Base-by-base conservation (phyloP, 176 grass and related monocot genomes). In the Bothriochloa decipiens region DNA sequence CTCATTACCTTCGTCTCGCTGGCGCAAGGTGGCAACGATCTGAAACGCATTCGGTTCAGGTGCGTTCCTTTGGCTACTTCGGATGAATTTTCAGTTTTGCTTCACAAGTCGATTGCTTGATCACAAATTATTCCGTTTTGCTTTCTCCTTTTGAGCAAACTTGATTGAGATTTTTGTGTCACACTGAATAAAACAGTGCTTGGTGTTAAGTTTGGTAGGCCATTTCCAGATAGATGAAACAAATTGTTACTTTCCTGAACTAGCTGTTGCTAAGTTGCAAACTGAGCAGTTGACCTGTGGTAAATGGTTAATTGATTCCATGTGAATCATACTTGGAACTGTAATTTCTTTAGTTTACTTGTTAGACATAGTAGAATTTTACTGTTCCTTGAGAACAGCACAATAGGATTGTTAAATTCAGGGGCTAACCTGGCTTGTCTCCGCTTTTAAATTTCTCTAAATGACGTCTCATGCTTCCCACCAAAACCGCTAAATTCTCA, bases 1-100 rank as follows among this genome's bases (percentile, higher is more conserved):
- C 91, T 99, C 36, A 99, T 99, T 73, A 99, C 97, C 13, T 99
- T 99, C 81, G 81, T 96, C 43, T 88, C 93, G 0, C 82, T 96
- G 83, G 84, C 91, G 12, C 88, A 92, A n/a, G 97, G 97, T 52
- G 97, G 97, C 29, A 99, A 99, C 79, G 91, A 99, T 52, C 91
- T 99, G 39, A 92, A 92, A 57, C 94, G 93, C 79, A 99, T 99
- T 85, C 88, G 97, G 6, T 99, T 99, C 97, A 96, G 97, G 97
- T 99, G 40, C 70, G 80, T 25, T 63, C 77, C 47, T 81, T 29
- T 65, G 18, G 20, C 20, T 67, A 65, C 43, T 73, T 71, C 33
- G 18, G 55, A 39, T 65, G 29, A 65, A 36, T 74, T 11, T 76
- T 45, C 72, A 11, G 42, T 72, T 80, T 13, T n/a, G 13, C 6